Percentiles rank a stretch among this genome's conserved stretches.
phyloP scores from a whole-genome alignment of 2,329 filamentous ascomycete genomes.

The Tolypocladium album region DNA sequence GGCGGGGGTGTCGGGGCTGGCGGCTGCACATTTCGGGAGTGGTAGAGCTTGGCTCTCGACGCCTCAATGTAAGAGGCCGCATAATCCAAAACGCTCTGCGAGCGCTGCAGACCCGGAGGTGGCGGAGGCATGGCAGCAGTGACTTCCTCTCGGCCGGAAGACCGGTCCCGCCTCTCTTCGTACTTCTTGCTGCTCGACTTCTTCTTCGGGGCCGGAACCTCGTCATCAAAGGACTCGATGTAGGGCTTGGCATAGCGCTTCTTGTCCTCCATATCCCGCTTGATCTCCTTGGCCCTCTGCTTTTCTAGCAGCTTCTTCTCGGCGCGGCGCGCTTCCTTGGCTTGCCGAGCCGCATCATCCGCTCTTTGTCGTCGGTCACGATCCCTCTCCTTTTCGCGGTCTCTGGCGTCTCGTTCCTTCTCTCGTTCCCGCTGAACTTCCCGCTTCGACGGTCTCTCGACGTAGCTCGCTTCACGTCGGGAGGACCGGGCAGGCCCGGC shows the following conservation, averaged over 20 bases:
- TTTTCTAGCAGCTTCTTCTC: slow-evolving; percentile 25
- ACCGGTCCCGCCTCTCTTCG: slow-evolving; percentile 25
- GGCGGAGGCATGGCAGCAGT: slow-evolving; percentile 9
- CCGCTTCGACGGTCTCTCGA: slow-evolving; percentile 32
- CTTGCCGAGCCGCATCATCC: slow-evolving; percentile 16
- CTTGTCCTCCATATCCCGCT: slow-evolving; percentile 25
- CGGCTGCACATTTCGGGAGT: slow-evolving; percentile 13
- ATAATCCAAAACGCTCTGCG: slow-evolving; percentile 11
- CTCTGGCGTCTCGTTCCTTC: slow-evolving; percentile 5
- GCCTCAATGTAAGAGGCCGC: slow-evolving; percentile 20
- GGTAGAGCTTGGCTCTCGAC: slow-evolving; percentile 15
- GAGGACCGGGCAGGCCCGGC: slow-evolving; percentile 21
- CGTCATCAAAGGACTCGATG: slow-evolving; percentile 23
- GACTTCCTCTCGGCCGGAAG: slow-evolving; percentile 20
- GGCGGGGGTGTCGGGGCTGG: slow-evolving; percentile 26
- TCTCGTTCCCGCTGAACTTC: slow-evolving; percentile 28
- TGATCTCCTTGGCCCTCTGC: slow-evolving; percentile 26
- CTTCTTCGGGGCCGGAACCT: slow-evolving; percentile 19
- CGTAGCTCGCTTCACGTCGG: slow-evolving; percentile 37
- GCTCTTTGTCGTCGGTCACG: slow-evolving; percentile 7
- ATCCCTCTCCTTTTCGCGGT: slow-evolving; percentile 11
- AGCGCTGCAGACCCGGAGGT: slow-evolving; percentile 12
- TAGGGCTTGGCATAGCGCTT: slow-evolving; percentile 22
- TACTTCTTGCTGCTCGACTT: slow-evolving; percentile 27
- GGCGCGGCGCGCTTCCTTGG: slow-evolving; percentile 19